Conservation (phyloP, 2,329 filamentous ascomycete species). For the Nemania abortiva region DNA sequence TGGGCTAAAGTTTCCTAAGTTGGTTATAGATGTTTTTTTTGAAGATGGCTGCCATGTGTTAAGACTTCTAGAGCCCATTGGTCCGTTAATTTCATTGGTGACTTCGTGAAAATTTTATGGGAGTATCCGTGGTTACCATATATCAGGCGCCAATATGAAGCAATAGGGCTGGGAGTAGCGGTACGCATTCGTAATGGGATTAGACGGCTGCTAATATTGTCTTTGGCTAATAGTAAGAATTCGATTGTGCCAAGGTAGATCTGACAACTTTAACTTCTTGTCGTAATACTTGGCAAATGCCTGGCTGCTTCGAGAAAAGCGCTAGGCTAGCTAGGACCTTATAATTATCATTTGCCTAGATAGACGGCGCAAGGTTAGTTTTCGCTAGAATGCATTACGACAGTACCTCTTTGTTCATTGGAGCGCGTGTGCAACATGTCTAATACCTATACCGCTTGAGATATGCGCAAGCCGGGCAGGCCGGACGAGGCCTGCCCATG, state of each 20-base stretch:
- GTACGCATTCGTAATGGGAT: not conserved
- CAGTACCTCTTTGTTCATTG: not conserved
- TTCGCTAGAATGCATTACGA: not conserved
- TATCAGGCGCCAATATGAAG: slow-evolving; percentile 1
- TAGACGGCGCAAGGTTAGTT: not conserved
- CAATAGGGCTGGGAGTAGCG: slow-evolving; percentile 4
- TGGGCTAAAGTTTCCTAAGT: not conserved
- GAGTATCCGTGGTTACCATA: not conserved
- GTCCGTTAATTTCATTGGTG: slow-evolving; percentile 3
- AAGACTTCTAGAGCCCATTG: slow-evolving; percentile 14
- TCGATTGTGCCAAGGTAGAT: slow-evolving; percentile 23
- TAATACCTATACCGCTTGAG: slow-evolving; percentile 5
- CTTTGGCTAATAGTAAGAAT: not conserved
- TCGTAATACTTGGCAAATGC: slow-evolving; percentile 8
- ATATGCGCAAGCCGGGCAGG: slow-evolving; percentile 9
- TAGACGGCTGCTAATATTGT: not conserved
- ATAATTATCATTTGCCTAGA: slow-evolving; percentile 4
- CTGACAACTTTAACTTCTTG: slow-evolving; percentile 12
- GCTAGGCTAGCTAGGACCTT: not conserved
- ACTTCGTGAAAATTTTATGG: not conserved
- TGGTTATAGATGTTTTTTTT: slow-evolving; percentile 9
- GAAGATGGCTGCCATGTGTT: slow-evolving; percentile 21
- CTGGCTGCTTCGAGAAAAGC: not conserved
- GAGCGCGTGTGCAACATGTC: not conserved
- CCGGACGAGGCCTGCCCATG: not conserved